phyloP scores from a whole-genome alignment of 345 rosid genomes.

The Hibiscus tridactylites region DNA sequence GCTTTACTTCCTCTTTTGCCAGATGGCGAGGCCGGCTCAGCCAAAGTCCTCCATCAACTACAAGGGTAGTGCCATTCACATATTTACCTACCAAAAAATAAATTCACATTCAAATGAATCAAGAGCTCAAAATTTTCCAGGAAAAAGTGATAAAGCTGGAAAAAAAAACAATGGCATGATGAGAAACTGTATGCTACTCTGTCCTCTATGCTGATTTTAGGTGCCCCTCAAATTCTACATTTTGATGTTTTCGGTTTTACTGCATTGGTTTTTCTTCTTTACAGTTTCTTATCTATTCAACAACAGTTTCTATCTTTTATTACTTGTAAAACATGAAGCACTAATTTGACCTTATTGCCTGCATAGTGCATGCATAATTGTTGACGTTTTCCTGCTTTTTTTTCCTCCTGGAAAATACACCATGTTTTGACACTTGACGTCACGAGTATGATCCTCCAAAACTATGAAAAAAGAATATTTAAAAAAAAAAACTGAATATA shows the following conservation, averaged over 20 bases:
- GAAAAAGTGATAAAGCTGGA: not conserved
- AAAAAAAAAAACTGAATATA: too few relatives aligned
- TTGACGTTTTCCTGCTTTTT: too few relatives aligned
- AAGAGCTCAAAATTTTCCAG: not conserved
- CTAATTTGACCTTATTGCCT: too few relatives aligned
- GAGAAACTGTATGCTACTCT: not conserved
- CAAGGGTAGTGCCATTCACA: conserved; percentile 36
- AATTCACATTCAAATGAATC: not conserved
- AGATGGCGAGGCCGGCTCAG: conserved; percentile 37
- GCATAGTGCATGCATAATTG: too few relatives aligned
- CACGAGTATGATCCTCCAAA: too few relatives aligned
- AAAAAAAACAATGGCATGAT: not conserved
- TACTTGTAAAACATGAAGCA: too few relatives aligned
- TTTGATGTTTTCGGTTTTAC: not conserved
- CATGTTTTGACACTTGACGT: too few relatives aligned
- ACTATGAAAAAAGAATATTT: too few relatives aligned
- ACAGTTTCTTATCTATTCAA: too few relatives aligned
- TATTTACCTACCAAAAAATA: conserved; percentile 31
- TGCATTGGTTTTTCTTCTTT: too few relatives aligned
- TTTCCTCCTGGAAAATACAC: too few relatives aligned
- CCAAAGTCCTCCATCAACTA: conserved; percentile 55
- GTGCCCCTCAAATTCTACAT: not conserved
- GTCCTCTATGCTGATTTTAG: not conserved
- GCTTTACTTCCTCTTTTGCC: conserved; percentile 34
- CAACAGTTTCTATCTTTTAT: too few relatives aligned